A percentile compares a stretch with the other conserved stretches of the same genome.
phyloP scores from a whole-genome alignment of 306 rosid species.

The Amphicarpaea edgeworthii region DNA sequence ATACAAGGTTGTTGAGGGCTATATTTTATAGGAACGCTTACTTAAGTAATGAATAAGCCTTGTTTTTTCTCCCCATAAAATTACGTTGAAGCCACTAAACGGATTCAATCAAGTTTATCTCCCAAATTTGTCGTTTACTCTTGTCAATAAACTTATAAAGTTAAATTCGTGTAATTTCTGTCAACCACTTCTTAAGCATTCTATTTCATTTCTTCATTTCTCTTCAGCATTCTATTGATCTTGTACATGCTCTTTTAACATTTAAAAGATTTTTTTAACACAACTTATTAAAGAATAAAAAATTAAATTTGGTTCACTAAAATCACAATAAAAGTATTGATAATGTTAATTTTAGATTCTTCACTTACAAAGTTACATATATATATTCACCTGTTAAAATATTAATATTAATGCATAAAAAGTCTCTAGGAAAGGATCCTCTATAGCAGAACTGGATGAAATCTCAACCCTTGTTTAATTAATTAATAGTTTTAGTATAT shows the following conservation, averaged over 20 bases:
- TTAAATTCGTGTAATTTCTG: neutral
- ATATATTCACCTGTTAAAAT: neutral
- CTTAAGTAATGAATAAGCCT: constrained; percentile 37
- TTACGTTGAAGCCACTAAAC: constrained; percentile 13
- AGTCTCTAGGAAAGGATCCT: too few species aligned
- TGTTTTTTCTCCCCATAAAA: too few species aligned
- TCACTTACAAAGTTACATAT: too few species aligned
- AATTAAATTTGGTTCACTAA: neutral
- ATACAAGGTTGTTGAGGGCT: constrained; percentile 31
- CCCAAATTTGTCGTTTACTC: neutral
- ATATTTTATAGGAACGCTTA: constrained; percentile 22
- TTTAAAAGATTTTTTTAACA: neutral
- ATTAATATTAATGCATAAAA: neutral
- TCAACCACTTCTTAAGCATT: neutral
- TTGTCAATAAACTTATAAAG: neutral
- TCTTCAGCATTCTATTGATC: neutral
- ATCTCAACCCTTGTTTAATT: too few species aligned
- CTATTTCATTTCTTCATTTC: neutral
- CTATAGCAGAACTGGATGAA: too few species aligned
- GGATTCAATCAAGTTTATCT: neutral
- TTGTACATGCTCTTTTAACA: neutral
- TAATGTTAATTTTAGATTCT: too few species aligned
- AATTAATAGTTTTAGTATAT: too few species aligned
- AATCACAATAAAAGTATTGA: neutral
- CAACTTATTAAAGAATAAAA: neutral